Evolutionary conservation across 148 eudicot genomes (phyloP), one percentile per base, ranked within the genome.

Genomic region (Diospyros kaki): DNA sequence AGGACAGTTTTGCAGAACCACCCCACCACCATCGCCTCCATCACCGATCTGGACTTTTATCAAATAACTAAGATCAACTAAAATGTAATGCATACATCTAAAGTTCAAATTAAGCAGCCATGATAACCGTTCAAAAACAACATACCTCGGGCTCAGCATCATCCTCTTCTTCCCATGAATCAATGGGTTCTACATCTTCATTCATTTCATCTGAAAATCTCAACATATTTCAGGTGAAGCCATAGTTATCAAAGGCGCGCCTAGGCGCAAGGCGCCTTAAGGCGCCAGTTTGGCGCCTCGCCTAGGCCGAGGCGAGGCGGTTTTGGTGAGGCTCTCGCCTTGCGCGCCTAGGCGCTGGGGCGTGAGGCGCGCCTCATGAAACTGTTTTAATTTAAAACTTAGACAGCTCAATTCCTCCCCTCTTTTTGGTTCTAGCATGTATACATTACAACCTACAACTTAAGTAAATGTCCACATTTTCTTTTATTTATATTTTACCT

Each of bases 1-100:
- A 65, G 86, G 77, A 71, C 94, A 86, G 72, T 86, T 88, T 72
- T 93, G 89, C 41, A 96, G 84, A 74, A 85, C 93, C 48, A 96
- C 77, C 76, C 99, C 99, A 77, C 99, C 98, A 43, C 98, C 98
- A 84, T 89, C 93, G 43, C 96, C 97, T 78, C 99, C 99, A 83
- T 96, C 97, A 14, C 90, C 99, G 75, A 89, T 73, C 97, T 96
- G 73, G 28, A 69, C 59, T 64, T 81, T 65, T 63, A 28, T 66
- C 73, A 58, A 58, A 61, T 38, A 44, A 71, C 59, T 51, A 71
- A 10, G 40, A 66, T 58, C 48, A 79, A 53, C n/a, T 39, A 60
- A 56, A 9, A 42, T 58, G 17, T 68, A 78, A 63, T 64, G 62
- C 9, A 65, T 71, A 55, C 7, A 40, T 14, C 48, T 2, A 67